Evolutionary conservation across 108 stramenopile species (phyloP).

Genomic region (Nitzschia inconspicua): DNA sequence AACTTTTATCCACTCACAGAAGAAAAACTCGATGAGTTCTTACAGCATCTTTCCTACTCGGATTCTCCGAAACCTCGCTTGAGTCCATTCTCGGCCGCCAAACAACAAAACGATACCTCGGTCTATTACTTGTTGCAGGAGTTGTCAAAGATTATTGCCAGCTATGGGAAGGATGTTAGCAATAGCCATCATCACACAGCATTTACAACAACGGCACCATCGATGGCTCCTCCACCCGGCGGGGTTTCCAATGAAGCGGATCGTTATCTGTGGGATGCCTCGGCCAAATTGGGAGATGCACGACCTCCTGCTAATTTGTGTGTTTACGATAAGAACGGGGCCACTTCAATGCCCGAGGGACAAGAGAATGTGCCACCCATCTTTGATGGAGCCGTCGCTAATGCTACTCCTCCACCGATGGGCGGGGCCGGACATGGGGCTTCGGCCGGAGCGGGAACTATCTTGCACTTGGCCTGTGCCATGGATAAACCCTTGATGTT

Average conservation of each 20-base stretch:
- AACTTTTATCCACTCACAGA: conserved; percentile 13
- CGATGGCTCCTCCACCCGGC: background rate
- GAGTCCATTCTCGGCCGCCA: background rate
- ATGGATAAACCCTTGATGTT: conserved; percentile 72
- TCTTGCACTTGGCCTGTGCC: conserved; percentile 79
- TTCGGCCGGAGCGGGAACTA: conserved; percentile 61
- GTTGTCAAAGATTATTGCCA: conserved; percentile 5
- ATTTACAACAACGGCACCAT: conserved; percentile 11
- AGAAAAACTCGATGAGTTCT: conserved; percentile 41
- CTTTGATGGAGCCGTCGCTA: conserved; percentile 76
- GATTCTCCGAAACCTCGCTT: background rate
- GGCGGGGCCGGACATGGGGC: conserved; percentile 35
- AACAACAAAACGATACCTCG: conserved; percentile 2
- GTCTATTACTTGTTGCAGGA: conserved; percentile 14
- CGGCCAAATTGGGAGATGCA: conserved; percentile 50
- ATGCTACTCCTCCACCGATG: conserved; percentile 64
- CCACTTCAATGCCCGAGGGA: background rate
- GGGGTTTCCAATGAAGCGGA: conserved; percentile 26
- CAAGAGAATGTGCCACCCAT: conserved; percentile 36
- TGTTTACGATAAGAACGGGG: conserved; percentile 36
- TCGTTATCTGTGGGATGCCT: conserved; percentile 62
- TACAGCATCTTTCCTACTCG: conserved; percentile 5
- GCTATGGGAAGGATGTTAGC: background rate
- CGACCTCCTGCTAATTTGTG: conserved; percentile 61
- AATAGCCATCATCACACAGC: background rate